Evolutionary conservation across 352 stramenopile species (phyloP).

Genomic region (Pelagophyceae sp.): DNA sequence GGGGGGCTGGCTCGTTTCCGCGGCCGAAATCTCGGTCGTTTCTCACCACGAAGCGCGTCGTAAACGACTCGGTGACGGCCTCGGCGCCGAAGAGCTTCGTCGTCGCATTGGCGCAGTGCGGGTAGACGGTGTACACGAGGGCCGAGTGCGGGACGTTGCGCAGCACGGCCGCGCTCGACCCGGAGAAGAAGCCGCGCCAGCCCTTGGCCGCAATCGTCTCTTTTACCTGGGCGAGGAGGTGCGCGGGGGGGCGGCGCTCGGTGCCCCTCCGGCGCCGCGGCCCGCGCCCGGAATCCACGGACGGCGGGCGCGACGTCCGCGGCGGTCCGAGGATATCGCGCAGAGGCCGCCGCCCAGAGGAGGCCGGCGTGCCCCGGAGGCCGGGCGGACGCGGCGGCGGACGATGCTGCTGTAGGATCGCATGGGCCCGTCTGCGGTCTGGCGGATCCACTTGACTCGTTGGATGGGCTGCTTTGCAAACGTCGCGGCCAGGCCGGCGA

Average conservation of each 20-base stretch:
- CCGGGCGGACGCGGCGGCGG: background rate
- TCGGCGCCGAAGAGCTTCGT: too few species aligned
- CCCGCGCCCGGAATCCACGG: too few species aligned
- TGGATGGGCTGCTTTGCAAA: slow-evolving; percentile 18
- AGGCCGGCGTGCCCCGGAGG: too few species aligned
- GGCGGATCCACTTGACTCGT: slow-evolving; percentile 17
- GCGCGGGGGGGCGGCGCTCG: background rate
- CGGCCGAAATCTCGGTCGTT: too few species aligned
- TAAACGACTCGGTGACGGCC: background rate
- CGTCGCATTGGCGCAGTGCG: background rate
- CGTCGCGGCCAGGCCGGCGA: background rate
- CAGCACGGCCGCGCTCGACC: background rate
- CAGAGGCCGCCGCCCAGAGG: background rate
- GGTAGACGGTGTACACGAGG: slow-evolving; percentile 6
- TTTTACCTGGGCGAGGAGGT: background rate
- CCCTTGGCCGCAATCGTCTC: background rate
- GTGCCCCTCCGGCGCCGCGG: too few species aligned
- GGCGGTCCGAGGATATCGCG: too few species aligned
- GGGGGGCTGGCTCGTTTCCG: too few species aligned
- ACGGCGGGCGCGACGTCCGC: too few species aligned
- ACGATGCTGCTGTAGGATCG: background rate
- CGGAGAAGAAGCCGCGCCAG: background rate
- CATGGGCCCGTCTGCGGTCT: background rate
- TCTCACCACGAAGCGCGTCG: background rate
- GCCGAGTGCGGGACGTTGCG: slow-evolving; percentile 13